Evolutionary conservation across 169 alveolate genomes (phyloP), one percentile per base, ranked within the genome.

Genomic region (Plasmodium reichenowi): DNA sequence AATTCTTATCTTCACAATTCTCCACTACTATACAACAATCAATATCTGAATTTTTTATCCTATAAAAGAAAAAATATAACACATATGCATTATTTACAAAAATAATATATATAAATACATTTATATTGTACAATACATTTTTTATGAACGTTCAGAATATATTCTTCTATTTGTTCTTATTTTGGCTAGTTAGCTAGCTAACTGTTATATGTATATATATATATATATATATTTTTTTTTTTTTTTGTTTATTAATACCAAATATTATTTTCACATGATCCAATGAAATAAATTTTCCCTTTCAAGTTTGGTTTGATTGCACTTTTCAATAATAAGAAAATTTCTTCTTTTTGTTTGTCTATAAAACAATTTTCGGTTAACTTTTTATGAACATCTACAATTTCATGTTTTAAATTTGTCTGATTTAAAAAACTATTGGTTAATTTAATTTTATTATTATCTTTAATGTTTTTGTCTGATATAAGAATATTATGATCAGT

Each of bases 1-100:
- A 64, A 58, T 78, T 78, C 60, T 78, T 78, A 45, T 78, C 89
- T 78, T 78, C 89, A 47, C 89, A 78, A 58, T 78, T 78, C 43
- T 78, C 89, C 26, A 78, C 89, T 59, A 78, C 89, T 78, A 78
- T 78, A 45, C 89, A 78, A 50, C 80, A 64, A 54, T 78, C 89
- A 22, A 78, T 78, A 59, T 78, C 89, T 63, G 89, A 78, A 72
- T 78, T 78, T 59, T 66, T 78, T 78, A 78, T 78, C 89, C 89
- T 78, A 64, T 24, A 45, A 71, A 71, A 29, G 17, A 48, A 7
- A 38, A 38, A 38, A 5, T 38, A 38, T 38, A 38, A 38, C 47
- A 38, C 9, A 38, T 38, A 38, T 5, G 47, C 47, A 38, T 38
- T 38, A 38, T 38, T 32, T 38, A 38, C 0, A 38, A 38, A 12